Evolutionary conservation across 495 filamentous ascomycete species (phyloP).

Genomic region (Xylaria grammica): DNA sequence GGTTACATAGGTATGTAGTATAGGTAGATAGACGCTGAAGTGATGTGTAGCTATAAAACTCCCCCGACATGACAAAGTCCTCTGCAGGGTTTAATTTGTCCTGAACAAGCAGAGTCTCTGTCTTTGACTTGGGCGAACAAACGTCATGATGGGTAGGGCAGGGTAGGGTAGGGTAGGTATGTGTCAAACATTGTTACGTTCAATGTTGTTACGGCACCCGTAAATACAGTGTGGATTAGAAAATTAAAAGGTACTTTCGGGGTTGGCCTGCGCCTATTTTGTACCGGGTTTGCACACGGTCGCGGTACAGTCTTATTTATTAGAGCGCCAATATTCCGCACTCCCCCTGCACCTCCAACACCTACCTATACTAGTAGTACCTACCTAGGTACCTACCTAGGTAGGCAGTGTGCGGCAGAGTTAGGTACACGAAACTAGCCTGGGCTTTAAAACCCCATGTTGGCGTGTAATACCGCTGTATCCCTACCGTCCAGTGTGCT

Average conservation of each 20-base stretch:
- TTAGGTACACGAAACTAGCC: too few species aligned
- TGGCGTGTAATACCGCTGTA: too few species aligned
- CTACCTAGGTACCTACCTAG: too few species aligned
- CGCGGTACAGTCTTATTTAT: neutral
- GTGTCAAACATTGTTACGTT: too few species aligned
- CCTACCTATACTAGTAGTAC: neutral
- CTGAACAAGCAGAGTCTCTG: conserved; percentile 10
- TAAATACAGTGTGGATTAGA: conserved; percentile 5
- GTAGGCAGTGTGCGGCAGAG: too few species aligned
- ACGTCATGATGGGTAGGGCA: conserved; percentile 2
- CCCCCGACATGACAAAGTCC: conserved; percentile 25
- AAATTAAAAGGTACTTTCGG: neutral
- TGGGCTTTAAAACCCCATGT: too few species aligned
- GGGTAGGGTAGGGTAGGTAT: neutral
- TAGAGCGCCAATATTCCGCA: conserved; percentile 18
- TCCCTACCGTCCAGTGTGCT: too few species aligned
- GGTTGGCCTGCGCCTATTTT: neutral
- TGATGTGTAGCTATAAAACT: conserved; percentile 6
- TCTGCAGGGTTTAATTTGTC: conserved; percentile 27
- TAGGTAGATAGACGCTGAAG: neutral
- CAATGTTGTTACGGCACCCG: neutral
- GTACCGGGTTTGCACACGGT: neutral
- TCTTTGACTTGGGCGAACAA: neutral
- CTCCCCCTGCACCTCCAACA: neutral
- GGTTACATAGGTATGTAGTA: too few species aligned